Percentiles rank a stretch among this genome's conserved stretches.
These are phyloP conservation scores for Xylaria sp. DNA, from an alignment of 495 filamentous ascomycete species.

Conservation along the genomic window DNA sequence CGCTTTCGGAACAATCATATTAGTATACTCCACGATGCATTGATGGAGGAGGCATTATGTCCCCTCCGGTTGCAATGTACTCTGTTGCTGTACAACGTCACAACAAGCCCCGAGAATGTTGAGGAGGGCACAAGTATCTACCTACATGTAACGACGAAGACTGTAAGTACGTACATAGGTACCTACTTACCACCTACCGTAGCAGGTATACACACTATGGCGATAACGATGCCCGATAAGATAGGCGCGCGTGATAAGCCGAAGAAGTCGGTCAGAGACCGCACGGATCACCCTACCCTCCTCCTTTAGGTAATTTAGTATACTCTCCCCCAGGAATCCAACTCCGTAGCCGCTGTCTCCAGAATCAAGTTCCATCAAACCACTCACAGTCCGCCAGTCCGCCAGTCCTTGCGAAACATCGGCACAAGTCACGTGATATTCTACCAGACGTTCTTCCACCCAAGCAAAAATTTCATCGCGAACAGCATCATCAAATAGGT, in stretches of 20 bases:
- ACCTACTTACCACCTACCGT: too few relatives aligned
- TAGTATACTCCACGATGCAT: too few relatives aligned
- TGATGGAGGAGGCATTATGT: too few relatives aligned
- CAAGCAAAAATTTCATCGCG: constrained; percentile 41
- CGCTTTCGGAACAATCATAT: too few relatives aligned
- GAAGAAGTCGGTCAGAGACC: background rate
- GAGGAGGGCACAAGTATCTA: too few relatives aligned
- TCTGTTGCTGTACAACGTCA: too few relatives aligned
- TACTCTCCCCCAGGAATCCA: constrained; percentile 27
- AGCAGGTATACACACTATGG: too few relatives aligned
- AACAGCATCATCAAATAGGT: constrained; percentile 38
- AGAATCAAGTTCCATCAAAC: constrained; percentile 35
- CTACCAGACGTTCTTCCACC: constrained; percentile 39
- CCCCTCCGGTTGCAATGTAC: too few relatives aligned
- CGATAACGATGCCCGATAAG: too few relatives aligned
- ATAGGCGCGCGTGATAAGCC: background rate
- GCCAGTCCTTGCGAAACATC: constrained; percentile 31
- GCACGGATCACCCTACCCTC: constrained; percentile 15
- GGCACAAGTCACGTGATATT: constrained; percentile 46
- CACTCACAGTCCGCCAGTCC: constrained; percentile 37
- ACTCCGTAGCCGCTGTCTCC: background rate
- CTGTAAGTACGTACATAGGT: too few relatives aligned
- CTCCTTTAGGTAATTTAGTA: background rate
- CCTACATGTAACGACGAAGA: too few relatives aligned
- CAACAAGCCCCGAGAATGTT: too few relatives aligned